Evolutionary conservation across 345 rosid species (phyloP).

Genomic region (Euphorbia pulcherrima): DNA sequence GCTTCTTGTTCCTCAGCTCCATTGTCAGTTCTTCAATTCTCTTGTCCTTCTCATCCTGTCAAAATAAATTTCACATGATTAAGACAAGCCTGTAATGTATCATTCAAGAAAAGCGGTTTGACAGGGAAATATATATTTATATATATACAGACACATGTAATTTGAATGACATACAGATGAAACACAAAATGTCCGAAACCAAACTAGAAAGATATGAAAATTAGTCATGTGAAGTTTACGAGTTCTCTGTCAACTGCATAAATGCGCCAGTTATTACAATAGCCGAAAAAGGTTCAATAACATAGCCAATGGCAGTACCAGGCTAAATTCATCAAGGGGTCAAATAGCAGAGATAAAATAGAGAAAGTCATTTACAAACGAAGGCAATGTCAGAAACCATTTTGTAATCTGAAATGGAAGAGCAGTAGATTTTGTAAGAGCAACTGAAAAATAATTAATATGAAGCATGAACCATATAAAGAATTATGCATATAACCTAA

Average conservation of each 20-base stretch:
- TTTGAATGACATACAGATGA: not conserved
- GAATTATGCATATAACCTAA: no score
- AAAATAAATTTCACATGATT: not conserved
- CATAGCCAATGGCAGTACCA: not conserved
- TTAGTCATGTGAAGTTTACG: no score
- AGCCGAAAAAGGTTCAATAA: not conserved
- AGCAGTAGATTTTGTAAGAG: not conserved
- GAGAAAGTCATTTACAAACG: no score
- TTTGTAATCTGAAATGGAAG: not conserved
- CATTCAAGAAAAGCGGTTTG: not conserved
- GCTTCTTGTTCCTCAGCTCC: conserved; percentile 64
- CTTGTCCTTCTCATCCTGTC: conserved; percentile 64
- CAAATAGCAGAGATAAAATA: no score
- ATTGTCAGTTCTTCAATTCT: conserved; percentile 60
- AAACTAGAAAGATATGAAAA: not conserved
- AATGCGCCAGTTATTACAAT: not conserved
- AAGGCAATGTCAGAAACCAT: no score
- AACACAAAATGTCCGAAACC: no score
- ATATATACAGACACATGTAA: not conserved
- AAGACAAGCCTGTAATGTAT: not conserved
- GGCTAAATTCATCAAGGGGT: no score
- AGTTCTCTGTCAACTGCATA: not conserved
- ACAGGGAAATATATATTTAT: no score
- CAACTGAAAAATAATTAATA: no score
- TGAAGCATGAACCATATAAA: no score